Conservation (phyloP, 2,329 filamentous ascomycete species). For the Ceratocystis albifundus region DNA sequence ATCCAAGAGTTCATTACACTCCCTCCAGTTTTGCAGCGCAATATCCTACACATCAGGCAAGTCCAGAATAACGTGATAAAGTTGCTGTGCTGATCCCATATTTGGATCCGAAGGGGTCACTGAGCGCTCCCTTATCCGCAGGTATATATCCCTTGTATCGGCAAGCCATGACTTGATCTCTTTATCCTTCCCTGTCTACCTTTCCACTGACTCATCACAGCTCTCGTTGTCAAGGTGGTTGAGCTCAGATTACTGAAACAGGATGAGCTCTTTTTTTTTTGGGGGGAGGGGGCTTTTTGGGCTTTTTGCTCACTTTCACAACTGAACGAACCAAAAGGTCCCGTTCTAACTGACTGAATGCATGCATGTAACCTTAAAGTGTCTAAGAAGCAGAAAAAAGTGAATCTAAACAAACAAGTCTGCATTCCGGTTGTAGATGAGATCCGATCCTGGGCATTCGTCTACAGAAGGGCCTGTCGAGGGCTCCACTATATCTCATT, state of each 20-base stretch:
- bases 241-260: background rate
- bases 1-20: background rate
- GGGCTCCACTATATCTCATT: too few relatives aligned
- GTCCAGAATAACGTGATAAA: background rate
- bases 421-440: background rate
- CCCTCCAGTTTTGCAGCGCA: background rate
- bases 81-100: background rate
- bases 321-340: background rate
- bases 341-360: background rate
- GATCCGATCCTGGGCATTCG: too few relatives aligned
- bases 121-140: background rate
- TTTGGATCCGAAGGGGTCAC: background rate
- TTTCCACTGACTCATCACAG: background rate
- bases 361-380: constrained; percentile 6
- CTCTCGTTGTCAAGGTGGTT: background rate
- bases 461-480: too few relatives aligned
- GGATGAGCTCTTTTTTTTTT: background rate
- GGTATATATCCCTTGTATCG: background rate
- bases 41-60: background rate
- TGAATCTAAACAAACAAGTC: background rate
- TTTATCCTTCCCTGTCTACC: background rate
- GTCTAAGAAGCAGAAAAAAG: background rate
- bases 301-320: too few relatives aligned
- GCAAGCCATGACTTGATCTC: background rate
- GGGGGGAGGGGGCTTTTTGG: too few relatives aligned